Percentiles rank a stretch among this genome's conserved stretches.
These are phyloP conservation scores for Colletotrichum lupini DNA, from an alignment of 2,329 filamentous ascomycete genomes.

Conservation along the genomic window DNA sequence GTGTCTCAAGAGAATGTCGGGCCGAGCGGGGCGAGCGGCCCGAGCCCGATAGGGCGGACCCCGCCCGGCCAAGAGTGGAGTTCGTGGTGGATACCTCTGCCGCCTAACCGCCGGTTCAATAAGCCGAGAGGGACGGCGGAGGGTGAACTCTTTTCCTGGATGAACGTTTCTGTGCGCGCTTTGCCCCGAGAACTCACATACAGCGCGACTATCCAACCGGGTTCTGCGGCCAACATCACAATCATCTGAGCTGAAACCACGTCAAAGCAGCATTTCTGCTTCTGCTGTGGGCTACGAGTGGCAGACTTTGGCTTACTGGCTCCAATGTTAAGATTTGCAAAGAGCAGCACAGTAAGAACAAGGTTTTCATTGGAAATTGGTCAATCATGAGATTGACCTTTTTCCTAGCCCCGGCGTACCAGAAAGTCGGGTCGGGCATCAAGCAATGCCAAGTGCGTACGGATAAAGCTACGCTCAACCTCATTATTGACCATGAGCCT, in stretches of 20 bases:
- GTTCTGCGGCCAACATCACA: background rate
- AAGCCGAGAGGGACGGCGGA: background rate
- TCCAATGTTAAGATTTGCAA: background rate
- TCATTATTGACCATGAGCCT: background rate
- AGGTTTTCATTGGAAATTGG: background rate
- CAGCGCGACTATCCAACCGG: background rate
- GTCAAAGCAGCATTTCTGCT: conserved; percentile 12
- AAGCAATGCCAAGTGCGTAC: background rate
- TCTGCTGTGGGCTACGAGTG: background rate
- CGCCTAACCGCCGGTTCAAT: conserved; percentile 21
- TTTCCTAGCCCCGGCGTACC: background rate
- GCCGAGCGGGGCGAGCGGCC: conserved; percentile 33
- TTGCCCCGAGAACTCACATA: background rate
- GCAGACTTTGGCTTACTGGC: background rate
- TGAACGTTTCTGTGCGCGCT: background rate
- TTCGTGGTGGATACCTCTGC: background rate
- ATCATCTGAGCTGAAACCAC: background rate
- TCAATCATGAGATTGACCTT: background rate
- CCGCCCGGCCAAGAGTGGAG: conserved; percentile 23
- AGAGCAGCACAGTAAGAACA: background rate
- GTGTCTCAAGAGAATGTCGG: conserved; percentile 33
- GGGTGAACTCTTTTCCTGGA: background rate
- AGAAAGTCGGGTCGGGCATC: background rate
- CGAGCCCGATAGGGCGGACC: conserved; percentile 28
- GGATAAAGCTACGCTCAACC: background rate